These are phyloP conservation scores for Blastobotrys apis DNA, from an alignment of 1,139 yeast genomes.

Conservation along the genomic window DNA sequence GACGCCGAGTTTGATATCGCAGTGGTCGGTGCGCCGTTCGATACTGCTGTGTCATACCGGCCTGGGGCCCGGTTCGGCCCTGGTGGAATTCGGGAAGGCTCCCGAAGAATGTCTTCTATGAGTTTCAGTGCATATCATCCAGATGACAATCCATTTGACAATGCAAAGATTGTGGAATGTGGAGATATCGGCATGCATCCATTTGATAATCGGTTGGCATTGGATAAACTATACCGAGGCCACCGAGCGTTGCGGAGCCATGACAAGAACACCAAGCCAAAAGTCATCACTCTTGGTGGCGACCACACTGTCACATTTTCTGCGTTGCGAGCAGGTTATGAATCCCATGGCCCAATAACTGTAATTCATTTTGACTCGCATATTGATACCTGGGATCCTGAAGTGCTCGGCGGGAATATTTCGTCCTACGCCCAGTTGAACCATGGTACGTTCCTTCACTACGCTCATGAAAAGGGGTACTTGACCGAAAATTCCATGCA, in stretches of 20 bases:
- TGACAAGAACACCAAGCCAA: conserved; percentile 36
- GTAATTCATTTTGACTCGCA: conserved; percentile 76
- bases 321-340: conserved; percentile 57
- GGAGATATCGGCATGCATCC: conserved; percentile 80
- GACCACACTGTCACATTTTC: conserved; percentile 71
- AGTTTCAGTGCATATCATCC: conserved; percentile 50
- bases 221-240: conserved; percentile 62
- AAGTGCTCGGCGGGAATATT: conserved; percentile 64
- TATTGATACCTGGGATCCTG: conserved; percentile 63
- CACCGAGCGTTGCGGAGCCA: conserved; percentile 41
- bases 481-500: conserved; percentile 52
- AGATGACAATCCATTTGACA: conserved; percentile 51
- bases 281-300: conserved; percentile 69
- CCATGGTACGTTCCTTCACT: conserved; percentile 77
- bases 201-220: conserved; percentile 69
- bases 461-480: conserved; percentile 53
- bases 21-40: conserved; percentile 72
- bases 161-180: conserved; percentile 64
- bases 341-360: conserved; percentile 58
- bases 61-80: conserved; percentile 83
- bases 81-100: conserved; percentile 64
- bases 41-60: conserved; percentile 68
- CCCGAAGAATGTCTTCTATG: conserved; percentile 45
- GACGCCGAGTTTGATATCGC: conserved; percentile 53
- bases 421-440: conserved; percentile 44